Percentiles rank a stretch among this genome's conserved stretches.
phyloP scores from a whole-genome alignment of 2,329 filamentous ascomycete genomes.

The Chaetomium strumarium region DNA sequence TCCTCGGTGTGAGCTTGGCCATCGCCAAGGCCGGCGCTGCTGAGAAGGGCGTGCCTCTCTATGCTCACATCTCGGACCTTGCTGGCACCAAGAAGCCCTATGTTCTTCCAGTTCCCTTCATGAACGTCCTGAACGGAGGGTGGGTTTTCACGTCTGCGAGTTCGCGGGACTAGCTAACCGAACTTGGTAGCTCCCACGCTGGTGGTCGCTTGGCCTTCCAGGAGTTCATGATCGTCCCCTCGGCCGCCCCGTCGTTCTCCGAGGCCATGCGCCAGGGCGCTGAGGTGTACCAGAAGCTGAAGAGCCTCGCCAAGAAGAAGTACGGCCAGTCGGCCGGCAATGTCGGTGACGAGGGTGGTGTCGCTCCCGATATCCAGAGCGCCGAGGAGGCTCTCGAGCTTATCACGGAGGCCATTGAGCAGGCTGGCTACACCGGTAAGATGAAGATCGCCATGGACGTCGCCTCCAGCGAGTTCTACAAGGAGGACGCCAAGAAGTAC shows the following conservation, averaged over 20 bases:
- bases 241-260: constrained; percentile 79
- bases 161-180: constrained; percentile 29
- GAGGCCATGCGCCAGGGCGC: constrained; percentile 95
- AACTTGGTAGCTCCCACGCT: constrained; percentile 68
- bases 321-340: constrained; percentile 99
- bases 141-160: constrained; percentile 27
- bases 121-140: constrained; percentile 85
- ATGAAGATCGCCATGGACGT: constrained; percentile 99
- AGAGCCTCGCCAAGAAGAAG: constrained; percentile 96
- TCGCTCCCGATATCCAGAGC: constrained; percentile 97
- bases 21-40: constrained; percentile 85
- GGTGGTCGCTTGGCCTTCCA: constrained; percentile 94
- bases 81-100: constrained; percentile 89
- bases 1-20: constrained; percentile 77
- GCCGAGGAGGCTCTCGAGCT: constrained; percentile 94
- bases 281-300: constrained; percentile 98
- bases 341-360: constrained; percentile 98
- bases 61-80: constrained; percentile 81
- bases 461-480: constrained; percentile 99
- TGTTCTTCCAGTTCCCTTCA: constrained; percentile 84
- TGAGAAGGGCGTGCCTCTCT: constrained; percentile 82
- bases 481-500: constrained; percentile 96
- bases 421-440: constrained; percentile 91
- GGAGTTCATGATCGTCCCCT: constrained; percentile 93
- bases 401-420: constrained; percentile 88